Evolutionary conservation across 1,284 basidiomycete genomes (phyloP).

Genomic region (Irpex rosettiformis): DNA sequence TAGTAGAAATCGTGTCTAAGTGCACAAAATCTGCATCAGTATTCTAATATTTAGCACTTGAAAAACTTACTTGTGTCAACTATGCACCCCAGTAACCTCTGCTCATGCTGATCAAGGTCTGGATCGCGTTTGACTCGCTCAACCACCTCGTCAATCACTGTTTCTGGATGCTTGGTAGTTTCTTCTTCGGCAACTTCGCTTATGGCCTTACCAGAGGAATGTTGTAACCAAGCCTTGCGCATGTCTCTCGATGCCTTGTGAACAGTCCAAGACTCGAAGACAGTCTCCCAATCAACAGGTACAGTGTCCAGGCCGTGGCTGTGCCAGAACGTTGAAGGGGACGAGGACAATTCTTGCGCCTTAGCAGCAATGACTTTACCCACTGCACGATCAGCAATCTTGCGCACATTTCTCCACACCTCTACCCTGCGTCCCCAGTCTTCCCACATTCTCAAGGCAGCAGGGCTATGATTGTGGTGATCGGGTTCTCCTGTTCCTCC

Average conservation of each 20-base stretch:
- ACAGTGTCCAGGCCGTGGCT: slow-evolving; percentile 50
- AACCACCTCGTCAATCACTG: slow-evolving; percentile 63
- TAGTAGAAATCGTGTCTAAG: slow-evolving; percentile 70
- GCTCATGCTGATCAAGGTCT: slow-evolving; percentile 75
- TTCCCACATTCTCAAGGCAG: slow-evolving; percentile 54
- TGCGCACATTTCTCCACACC: slow-evolving; percentile 62
- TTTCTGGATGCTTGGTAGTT: slow-evolving; percentile 30
- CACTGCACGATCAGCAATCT: slow-evolving; percentile 70
- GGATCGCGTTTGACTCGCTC: slow-evolving; percentile 72
- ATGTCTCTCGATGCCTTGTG: slow-evolving; percentile 46
- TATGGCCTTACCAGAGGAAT: slow-evolving; percentile 41
- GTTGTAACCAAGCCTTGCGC: slow-evolving; percentile 61
- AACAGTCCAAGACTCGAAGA: slow-evolving; percentile 59
- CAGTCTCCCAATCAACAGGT: slow-evolving; percentile 57
- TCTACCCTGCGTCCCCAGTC: slow-evolving; percentile 70
- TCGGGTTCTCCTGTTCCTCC: slow-evolving; percentile 12
- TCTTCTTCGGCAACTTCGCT: slow-evolving; percentile 37
- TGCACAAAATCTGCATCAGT: slow-evolving; percentile 12
- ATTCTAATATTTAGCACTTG: slow-evolving; percentile 8
- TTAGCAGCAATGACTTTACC: slow-evolving; percentile 54
- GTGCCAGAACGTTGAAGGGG: slow-evolving; percentile 4
- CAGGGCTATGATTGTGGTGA: slow-evolving; percentile 5
- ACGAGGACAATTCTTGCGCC: slow-evolving; percentile 1
- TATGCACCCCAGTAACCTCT: slow-evolving; percentile 76
- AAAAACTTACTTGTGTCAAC: slow-evolving; percentile 64